These are phyloP conservation scores for Trichoderma sp. DNA, from an alignment of 2,329 filamentous ascomycete genomes.

Conservation along the genomic window DNA sequence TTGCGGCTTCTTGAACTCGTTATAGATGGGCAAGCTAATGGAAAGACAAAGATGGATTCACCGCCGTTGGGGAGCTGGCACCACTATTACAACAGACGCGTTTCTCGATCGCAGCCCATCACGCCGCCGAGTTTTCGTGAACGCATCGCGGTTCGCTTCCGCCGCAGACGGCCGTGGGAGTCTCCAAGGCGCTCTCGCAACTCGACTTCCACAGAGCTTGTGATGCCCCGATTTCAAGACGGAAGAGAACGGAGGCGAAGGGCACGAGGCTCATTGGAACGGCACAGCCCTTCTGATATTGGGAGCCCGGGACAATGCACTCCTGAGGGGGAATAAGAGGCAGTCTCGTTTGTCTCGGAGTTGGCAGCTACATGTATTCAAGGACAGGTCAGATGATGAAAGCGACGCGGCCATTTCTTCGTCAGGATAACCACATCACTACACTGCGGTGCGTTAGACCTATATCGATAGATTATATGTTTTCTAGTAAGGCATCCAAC, in stretches of 20 bases:
- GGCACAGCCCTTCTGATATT: constrained; percentile 31
- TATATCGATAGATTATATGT: neutral
- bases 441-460: neutral
- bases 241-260: constrained; percentile 37
- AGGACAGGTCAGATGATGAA: neutral
- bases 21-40: neutral
- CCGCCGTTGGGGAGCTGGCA: constrained; percentile 24
- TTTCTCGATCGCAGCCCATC: constrained; percentile 32
- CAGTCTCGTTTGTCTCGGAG: constrained; percentile 30
- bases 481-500: neutral
- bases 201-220: constrained; percentile 22
- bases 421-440: neutral
- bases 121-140: constrained; percentile 32
- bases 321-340: constrained; percentile 29
- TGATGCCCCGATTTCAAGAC: constrained; percentile 28
- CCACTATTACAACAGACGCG: constrained; percentile 26
- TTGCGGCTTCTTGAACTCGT: neutral
- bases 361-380: neutral
- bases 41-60: neutral
- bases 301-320: constrained; percentile 29
- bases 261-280: constrained; percentile 35
- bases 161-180: constrained; percentile 32
- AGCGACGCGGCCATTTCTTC: neutral
- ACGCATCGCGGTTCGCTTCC: constrained; percentile 32
- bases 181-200: constrained; percentile 29